phyloP scores from a whole-genome alignment of 2,329 filamentous ascomycete species.

The Fusarium sp. region DNA sequence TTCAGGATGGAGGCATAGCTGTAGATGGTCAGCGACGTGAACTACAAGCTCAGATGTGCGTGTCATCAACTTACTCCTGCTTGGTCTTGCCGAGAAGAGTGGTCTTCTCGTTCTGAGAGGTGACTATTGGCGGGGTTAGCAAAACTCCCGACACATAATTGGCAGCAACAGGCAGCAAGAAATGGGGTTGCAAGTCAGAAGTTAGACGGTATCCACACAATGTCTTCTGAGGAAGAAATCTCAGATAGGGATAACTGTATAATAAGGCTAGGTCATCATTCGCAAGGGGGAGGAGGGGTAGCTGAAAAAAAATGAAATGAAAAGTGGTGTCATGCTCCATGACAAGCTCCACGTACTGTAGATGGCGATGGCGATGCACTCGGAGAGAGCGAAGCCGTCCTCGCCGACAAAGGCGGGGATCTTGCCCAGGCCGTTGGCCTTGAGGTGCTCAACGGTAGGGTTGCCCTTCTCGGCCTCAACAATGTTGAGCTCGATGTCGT shows the following conservation, averaged over 20 bases:
- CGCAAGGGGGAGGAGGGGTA: conserved; percentile 27
- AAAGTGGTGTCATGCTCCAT: conserved; percentile 46
- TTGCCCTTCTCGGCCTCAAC: conserved; percentile 77
- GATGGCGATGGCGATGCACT: conserved; percentile 95
- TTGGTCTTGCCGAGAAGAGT: conserved; percentile 99
- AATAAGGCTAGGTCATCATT: conserved; percentile 80
- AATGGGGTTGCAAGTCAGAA: conserved; percentile 70
- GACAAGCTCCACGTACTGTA: conserved; percentile 79
- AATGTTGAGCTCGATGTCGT: conserved; percentile 91
- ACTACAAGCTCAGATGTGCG: background rate
- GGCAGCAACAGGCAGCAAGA: conserved; percentile 44
- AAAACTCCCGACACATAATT: conserved; percentile 35
- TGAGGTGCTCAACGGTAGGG: conserved; percentile 80
- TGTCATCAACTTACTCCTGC: conserved; percentile 81
- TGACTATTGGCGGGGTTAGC: conserved; percentile 72
- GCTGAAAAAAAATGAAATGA: conserved; percentile 15
- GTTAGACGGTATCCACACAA: conserved; percentile 92
- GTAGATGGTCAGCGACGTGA: conserved; percentile 39
- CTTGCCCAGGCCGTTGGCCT: conserved; percentile 89
- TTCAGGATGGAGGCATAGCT: conserved; percentile 95
- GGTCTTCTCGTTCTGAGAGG: conserved; percentile 99
- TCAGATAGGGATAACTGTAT: conserved; percentile 99
- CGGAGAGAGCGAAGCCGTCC: conserved; percentile 90
- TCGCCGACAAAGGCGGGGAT: conserved; percentile 92
- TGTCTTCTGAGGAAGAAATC: conserved; percentile 58